Evolutionary conservation across 805 yeast species (phyloP), one percentile per base, ranked within the genome.

Genomic region (Monosporozyma yasuniensis): DNA sequence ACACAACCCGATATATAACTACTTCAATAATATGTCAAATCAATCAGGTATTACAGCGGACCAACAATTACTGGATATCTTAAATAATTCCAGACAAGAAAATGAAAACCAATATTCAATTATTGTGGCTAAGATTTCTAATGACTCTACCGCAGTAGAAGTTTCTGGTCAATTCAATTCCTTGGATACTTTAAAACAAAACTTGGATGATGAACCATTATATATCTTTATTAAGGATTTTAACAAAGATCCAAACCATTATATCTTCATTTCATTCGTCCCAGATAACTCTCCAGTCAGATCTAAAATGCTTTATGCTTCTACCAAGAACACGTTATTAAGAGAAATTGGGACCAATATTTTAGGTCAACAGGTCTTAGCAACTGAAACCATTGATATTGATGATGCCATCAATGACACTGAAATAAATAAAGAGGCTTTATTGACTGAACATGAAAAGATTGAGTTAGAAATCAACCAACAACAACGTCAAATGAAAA

Each of bases 281-380:
- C 97, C 99, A 0, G 97, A 91, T 64, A 66, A 67, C 47, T 86
- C 96, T 8, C 80, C 83, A 2, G 90, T 91, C 37, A 77, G 89
- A 51, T 75, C 77, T 50, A 93, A 91, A 65, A 93, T 93, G 97
- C 73, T 93, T 46, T 93, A 90, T 65, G 98, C 98, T 4, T 87
- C 96, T 2, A 82, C 95, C 10, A 87, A 87, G 53, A 84, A 80
- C 64, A 80, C 93, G 1, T 67, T 93, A 35, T 69, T 86, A 50
- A 79, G 85, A 56, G 83, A 84, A 54, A 72, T 91, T 38, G 96
- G 96, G 8, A 76, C 72, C 1, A 70, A 70, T 46, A 56, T 63
- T 34, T 67, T 71, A 30, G 61, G 60, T n/a, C 59, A 68, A 42
- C 66, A 63, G 25, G 44, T 66, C 9, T 59, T 72, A 48, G 52